Evolutionary conservation across 495 filamentous ascomycete species (phyloP), one percentile per base, ranked within the genome.

Genomic region (Hypoxylon subgilvum): DNA sequence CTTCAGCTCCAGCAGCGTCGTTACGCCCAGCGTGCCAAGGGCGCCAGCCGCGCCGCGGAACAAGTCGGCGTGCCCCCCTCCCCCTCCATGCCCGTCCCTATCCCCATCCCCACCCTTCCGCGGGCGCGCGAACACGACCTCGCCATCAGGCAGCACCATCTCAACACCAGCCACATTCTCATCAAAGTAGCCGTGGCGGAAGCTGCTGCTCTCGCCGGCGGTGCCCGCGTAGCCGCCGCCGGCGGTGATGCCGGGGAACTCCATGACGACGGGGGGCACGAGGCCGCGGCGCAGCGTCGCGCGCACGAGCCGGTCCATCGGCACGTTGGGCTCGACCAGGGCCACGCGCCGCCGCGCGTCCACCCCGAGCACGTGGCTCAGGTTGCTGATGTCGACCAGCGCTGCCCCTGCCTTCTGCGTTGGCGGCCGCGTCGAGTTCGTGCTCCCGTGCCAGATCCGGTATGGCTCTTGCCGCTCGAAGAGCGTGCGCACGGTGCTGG

Each of bases 381-480:
- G 52, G 1, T 42, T 38, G 58, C 69, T 67, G 62, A 77, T 79
- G 70, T 79, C 76, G 43, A 79, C 72, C 52, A 69, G 41, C 23
- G 65, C 54, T 2, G 59, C 44, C 3, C 52, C 56, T 4, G 60
- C 41, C 41, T 69, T 69, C 45, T 68, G 57, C 25, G 52, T 38
- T 4, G 72, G 67, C 4, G 75, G 78, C 1, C 87, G 84, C 13
- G 88, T 92, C 68, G 79, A 86, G 72, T 91, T 92, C 23, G 88
- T 91, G 12, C 82, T 85, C 52, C 89, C 89, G 77, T 92, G 89
- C 71, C 76, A 84, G 72, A 93, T 90, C 46, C 89, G 84, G 73
- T 89, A 93, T 12, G 82, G 79, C 54, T 85, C 76, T 23, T 77
- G 72, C 13, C 77, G 74, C 13, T 82, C 70, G 71, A 84, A 85